phyloP scores from a whole-genome alignment of 371 early-diverging fungal species.

The Rhizopus stolonifer region DNA sequence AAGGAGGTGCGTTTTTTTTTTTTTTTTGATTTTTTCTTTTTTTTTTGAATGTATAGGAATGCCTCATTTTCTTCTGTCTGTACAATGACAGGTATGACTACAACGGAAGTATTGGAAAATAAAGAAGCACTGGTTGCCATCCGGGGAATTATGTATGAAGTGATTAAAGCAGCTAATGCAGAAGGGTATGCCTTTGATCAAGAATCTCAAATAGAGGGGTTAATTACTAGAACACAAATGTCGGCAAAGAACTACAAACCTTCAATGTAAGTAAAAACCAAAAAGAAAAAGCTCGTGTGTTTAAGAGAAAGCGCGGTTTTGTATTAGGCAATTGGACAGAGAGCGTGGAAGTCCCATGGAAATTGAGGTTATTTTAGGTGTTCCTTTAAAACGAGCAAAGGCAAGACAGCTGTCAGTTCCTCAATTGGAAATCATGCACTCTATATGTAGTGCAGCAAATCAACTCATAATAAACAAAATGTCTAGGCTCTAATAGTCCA shows the following conservation, averaged over 20 bases:
- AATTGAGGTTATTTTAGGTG: slow-evolving; percentile 63
- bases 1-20: too few species aligned
- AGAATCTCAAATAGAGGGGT: slow-evolving; percentile 39
- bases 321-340: slow-evolving; percentile 54
- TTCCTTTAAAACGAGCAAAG: slow-evolving; percentile 59
- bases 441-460: slow-evolving; percentile 16
- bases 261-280: slow-evolving; percentile 62
- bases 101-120: slow-evolving; percentile 56
- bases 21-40: too few species aligned
- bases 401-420: slow-evolving; percentile 46
- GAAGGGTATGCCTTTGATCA: slow-evolving; percentile 48
- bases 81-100: slow-evolving; percentile 67
- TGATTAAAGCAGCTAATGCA: slow-evolving; percentile 55
- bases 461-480: background rate
- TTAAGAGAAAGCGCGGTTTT: background rate
- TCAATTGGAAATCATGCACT: slow-evolving; percentile 33
- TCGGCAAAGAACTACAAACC: slow-evolving; percentile 61
- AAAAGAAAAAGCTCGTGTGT: too few species aligned
- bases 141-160: slow-evolving; percentile 60
- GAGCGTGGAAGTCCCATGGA: slow-evolving; percentile 66
- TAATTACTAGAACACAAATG: slow-evolving; percentile 49
- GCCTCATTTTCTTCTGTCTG: slow-evolving; percentile 77
- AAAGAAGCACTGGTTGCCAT: slow-evolving; percentile 50
- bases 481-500: background rate
- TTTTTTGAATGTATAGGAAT: slow-evolving; percentile 47